Evolutionary conservation across 805 yeast species (phyloP).

Genomic region (Diddensiella santjacobensis): DNA sequence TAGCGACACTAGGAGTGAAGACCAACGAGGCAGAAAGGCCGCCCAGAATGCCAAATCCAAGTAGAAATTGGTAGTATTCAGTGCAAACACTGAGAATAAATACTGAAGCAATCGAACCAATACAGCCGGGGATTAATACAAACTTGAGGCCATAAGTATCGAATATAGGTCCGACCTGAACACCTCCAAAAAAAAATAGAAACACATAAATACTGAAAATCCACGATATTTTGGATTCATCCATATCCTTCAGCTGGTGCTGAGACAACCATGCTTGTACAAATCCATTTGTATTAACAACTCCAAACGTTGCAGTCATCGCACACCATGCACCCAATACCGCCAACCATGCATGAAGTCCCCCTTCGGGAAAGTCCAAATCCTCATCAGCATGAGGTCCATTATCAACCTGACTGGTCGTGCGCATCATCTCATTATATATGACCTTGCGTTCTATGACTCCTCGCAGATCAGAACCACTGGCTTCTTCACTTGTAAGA

Average conservation of each 20-base stretch:
- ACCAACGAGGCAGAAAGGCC: constrained; percentile 44
- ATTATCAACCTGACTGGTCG: not conserved
- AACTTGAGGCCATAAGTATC: constrained; percentile 54
- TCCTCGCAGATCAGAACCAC: no score
- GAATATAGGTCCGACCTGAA: constrained; percentile 49
- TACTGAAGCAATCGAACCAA: constrained; percentile 45
- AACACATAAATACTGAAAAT: constrained; percentile 47
- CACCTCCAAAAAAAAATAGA: constrained; percentile 41
- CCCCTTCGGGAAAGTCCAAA: constrained; percentile 46
- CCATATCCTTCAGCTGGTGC: constrained; percentile 45
- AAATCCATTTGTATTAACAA: constrained; percentile 63
- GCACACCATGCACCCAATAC: constrained; percentile 58
- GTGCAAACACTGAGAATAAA: constrained; percentile 50
- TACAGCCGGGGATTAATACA: constrained; percentile 44
- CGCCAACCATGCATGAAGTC: constrained; percentile 52
- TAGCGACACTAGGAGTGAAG: constrained; percentile 53
- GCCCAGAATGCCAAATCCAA: constrained; percentile 50
- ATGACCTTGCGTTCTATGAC: no score
- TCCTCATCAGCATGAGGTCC: constrained; percentile 6
- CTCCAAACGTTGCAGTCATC: constrained; percentile 55
- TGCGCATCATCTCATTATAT: not conserved
- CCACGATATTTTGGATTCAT: constrained; percentile 61
- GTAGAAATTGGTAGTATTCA: constrained; percentile 54
- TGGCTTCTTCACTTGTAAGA: not conserved
- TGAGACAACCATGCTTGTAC: constrained; percentile 58